These are phyloP conservation scores for Podospora didyma DNA, from an alignment of 495 filamentous ascomycete genomes.

Conservation along the genomic window DNA sequence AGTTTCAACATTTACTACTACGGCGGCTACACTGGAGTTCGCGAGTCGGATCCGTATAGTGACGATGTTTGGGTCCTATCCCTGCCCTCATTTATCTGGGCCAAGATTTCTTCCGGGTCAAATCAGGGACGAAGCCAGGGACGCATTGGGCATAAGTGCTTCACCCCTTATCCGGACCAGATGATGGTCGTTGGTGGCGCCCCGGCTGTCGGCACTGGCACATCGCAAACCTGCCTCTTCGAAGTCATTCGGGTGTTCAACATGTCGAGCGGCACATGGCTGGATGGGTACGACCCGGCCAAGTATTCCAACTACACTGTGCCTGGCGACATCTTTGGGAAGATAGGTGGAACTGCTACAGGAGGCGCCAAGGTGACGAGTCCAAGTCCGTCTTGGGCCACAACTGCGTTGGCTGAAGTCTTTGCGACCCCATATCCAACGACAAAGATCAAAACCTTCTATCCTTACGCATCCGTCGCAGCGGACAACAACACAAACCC, in stretches of 20 bases:
- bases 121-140: conserved; percentile 36
- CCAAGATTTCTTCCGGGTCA: conserved; percentile 49
- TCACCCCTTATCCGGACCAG: conserved; percentile 66
- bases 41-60: conserved; percentile 31
- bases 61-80: conserved; percentile 74
- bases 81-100: conserved; percentile 75
- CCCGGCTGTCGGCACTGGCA: conserved; percentile 16
- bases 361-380: conserved; percentile 58
- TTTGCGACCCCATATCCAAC: conserved; percentile 56
- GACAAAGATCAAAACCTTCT: conserved; percentile 52
- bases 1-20: conserved; percentile 75
- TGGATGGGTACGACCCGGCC: conserved; percentile 56
- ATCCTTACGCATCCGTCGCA: conserved; percentile 49
- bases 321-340: conserved; percentile 49
- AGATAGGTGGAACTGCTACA: conserved; percentile 57
- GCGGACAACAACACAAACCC: conserved; percentile 34
- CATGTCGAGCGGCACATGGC: conserved; percentile 54
- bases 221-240: conserved; percentile 40
- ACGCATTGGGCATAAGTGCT: conserved; percentile 60
- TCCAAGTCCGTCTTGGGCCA: conserved; percentile 47
- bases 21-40: conserved; percentile 59
- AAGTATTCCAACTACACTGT: conserved; percentile 57
- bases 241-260: conserved; percentile 62
- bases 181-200: conserved; percentile 68
- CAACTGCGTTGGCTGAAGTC: conserved; percentile 44